phyloP scores from a whole-genome alignment of 768 basidiomycete species.

The Pholiota microspora region DNA sequence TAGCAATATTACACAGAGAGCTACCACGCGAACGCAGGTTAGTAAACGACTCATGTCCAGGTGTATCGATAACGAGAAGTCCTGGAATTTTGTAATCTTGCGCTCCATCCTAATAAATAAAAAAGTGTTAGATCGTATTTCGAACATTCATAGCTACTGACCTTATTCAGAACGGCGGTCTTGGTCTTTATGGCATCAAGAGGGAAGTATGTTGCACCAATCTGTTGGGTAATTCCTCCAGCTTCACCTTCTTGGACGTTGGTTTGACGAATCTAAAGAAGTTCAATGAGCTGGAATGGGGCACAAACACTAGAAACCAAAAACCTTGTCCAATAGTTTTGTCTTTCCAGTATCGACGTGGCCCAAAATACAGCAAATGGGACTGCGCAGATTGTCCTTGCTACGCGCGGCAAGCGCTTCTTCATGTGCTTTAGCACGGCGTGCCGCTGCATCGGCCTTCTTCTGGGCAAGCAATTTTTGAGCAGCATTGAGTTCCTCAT shows the following conservation, averaged over 20 bases:
- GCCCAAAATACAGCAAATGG: constrained; percentile 98
- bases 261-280: constrained; percentile 90
- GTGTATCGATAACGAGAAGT: constrained; percentile 94
- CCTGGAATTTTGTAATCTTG: constrained; percentile 98
- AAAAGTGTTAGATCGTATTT: constrained; percentile 1
- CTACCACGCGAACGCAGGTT: constrained; percentile 95
- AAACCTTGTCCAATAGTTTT: constrained; percentile 92
- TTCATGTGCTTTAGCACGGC: constrained; percentile 76
- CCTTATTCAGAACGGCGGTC: constrained; percentile 91
- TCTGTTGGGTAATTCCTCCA: constrained; percentile 99
- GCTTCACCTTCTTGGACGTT: constrained; percentile 99
- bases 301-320: constrained; percentile 15
- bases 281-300: background rate
- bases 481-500: constrained; percentile 64
- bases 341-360: constrained; percentile 99
- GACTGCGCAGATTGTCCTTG: constrained; percentile 90
- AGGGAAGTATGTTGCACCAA: constrained; percentile 99
- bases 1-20: constrained; percentile 97
- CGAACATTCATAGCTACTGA: constrained; percentile 22
- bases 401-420: constrained; percentile 82
- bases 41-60: constrained; percentile 99
- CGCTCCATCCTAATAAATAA: constrained; percentile 62
- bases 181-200: constrained; percentile 91
- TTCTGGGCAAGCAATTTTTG: constrained; percentile 67
- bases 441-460: constrained; percentile 84